Conservation (phyloP, 345 rosid genomes). For the Gossypium australe region DNA sequence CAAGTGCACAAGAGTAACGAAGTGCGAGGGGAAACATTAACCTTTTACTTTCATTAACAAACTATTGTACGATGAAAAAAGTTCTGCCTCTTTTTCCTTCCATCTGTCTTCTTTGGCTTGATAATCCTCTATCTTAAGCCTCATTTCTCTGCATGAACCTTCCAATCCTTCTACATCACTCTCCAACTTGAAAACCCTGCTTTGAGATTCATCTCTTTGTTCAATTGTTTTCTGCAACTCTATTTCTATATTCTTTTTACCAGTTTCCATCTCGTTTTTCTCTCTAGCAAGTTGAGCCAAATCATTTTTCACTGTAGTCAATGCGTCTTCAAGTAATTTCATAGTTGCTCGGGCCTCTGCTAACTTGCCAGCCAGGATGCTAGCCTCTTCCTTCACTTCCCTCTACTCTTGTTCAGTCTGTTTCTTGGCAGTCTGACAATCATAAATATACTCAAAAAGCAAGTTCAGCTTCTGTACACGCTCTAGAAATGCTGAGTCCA, state of each 20-base stretch:
- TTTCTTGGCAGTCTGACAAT: slow-evolving; percentile 49
- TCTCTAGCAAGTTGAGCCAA: slow-evolving; percentile 42
- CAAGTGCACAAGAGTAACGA: neutral
- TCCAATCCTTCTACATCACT: slow-evolving; percentile 42
- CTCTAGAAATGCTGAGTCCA: slow-evolving; percentile 40
- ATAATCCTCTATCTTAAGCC: slow-evolving; percentile 38
- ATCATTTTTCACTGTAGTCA: slow-evolving; percentile 39
- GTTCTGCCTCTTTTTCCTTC: slow-evolving; percentile 57
- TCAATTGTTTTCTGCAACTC: slow-evolving; percentile 34
- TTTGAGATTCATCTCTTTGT: slow-evolving; percentile 47
- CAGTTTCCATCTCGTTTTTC: slow-evolving; percentile 49
- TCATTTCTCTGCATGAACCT: slow-evolving; percentile 44
- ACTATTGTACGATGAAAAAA: slow-evolving; percentile 31
- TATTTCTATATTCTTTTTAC: slow-evolving; percentile 25
- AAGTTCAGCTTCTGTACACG: slow-evolving; percentile 56
- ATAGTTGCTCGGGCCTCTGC: slow-evolving; percentile 40
- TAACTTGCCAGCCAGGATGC: slow-evolving; percentile 36
- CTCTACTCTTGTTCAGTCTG: slow-evolving; percentile 48
- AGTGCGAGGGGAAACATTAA: slow-evolving; percentile 16
- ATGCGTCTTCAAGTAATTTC: slow-evolving; percentile 43
- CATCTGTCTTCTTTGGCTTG: slow-evolving; percentile 47
- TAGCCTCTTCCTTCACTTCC: slow-evolving; percentile 44
- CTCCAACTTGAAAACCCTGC: slow-evolving; percentile 50
- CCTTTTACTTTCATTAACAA: slow-evolving; percentile 48
- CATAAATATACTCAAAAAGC: slow-evolving; percentile 48